Percentiles rank a stretch among this genome's conserved stretches.
These are phyloP conservation scores for Sporothrix brunneoviolacea DNA, from an alignment of 2,329 filamentous ascomycete species.

Conservation along the genomic window DNA sequence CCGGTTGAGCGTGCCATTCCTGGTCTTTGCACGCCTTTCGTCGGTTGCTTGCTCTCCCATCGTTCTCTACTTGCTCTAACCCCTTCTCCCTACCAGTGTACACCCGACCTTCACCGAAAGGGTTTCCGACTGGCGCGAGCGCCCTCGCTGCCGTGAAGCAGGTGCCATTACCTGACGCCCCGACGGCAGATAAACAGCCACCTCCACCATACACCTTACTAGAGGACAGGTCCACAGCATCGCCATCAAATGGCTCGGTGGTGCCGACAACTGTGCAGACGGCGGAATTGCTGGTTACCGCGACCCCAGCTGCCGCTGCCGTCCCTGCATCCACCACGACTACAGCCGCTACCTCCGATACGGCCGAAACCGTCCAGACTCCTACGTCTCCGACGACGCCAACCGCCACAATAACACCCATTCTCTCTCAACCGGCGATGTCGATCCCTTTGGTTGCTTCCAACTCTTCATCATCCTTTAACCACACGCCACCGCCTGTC, in stretches of 20 bases:
- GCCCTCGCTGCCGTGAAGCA: slow-evolving; percentile 18
- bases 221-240: slow-evolving; percentile 22
- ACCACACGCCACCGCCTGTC: slow-evolving; percentile 14
- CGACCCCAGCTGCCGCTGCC: too few species aligned
- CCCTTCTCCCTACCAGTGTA: slow-evolving; percentile 45
- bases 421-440: slow-evolving; percentile 5
- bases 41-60: background rate
- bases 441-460: background rate
- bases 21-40: slow-evolving; percentile 2
- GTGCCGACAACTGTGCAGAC: background rate
- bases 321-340: background rate
- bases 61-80: background rate
- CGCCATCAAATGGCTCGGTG: slow-evolving; percentile 21
- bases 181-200: background rate
- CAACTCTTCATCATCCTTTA: slow-evolving; percentile 13
- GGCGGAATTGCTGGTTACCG: too few species aligned
- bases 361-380: slow-evolving; percentile 15
- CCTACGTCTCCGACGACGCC: slow-evolving; percentile 22
- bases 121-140: slow-evolving; percentile 23
- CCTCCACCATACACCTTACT: background rate
- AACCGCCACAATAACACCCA: slow-evolving; percentile 22
- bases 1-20: too few species aligned
- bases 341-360: background rate
- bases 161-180: slow-evolving; percentile 3
- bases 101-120: slow-evolving; percentile 50